These are phyloP conservation scores for Paratrypanosoma confusum DNA, from an alignment of 208 protist genomes.

Conservation along the genomic window DNA sequence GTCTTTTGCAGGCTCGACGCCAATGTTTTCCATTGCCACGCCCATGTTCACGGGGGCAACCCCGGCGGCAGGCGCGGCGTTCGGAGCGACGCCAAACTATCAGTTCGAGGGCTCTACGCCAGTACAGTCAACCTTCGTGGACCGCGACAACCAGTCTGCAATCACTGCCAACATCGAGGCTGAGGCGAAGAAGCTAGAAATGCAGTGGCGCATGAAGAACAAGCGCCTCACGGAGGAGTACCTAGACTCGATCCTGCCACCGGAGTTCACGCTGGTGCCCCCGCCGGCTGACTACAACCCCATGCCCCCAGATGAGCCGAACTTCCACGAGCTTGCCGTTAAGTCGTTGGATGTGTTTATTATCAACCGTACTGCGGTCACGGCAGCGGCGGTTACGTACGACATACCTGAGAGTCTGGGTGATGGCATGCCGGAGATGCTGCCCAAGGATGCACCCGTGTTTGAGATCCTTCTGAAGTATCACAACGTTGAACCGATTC, in stretches of 20 bases:
- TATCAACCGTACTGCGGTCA: conserved; percentile 24
- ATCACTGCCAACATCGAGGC: conserved; percentile 60
- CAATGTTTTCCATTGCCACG: conserved; percentile 14
- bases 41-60: conserved; percentile 21
- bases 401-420: conserved; percentile 82
- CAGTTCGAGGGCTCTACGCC: conserved; percentile 78
- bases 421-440: conserved; percentile 90
- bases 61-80: conserved; percentile 22
- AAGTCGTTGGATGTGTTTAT: conserved; percentile 47
- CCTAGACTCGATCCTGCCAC: conserved; percentile 54
- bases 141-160: conserved; percentile 38
- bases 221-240: conserved; percentile 73
- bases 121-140: conserved; percentile 67
- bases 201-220: conserved; percentile 78
- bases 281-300: conserved; percentile 77
- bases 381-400: conserved; percentile 29
- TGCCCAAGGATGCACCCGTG: conserved; percentile 95
- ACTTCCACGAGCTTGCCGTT: conserved; percentile 80
- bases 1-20: conserved; percentile 26
- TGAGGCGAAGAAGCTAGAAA: conserved; percentile 61
- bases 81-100: conserved; percentile 78
- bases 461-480: conserved; percentile 94
- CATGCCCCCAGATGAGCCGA: conserved; percentile 61
- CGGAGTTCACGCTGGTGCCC: conserved; percentile 54
- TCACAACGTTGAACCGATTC: conserved; percentile 74